phyloP scores from a whole-genome alignment of 306 rosid species.

The Begonia peltatifolia region DNA sequence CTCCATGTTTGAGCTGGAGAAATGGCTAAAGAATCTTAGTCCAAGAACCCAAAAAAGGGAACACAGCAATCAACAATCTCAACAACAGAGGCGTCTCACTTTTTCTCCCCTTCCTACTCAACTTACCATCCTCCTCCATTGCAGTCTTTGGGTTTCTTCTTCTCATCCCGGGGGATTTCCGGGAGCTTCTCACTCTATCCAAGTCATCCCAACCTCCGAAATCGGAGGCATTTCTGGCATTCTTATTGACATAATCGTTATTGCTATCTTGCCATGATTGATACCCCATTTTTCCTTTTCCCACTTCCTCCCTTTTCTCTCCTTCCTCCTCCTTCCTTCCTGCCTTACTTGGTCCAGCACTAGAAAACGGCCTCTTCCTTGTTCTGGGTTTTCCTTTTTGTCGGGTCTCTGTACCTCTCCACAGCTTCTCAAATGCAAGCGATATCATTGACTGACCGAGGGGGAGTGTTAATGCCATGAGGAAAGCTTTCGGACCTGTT shows the following conservation, averaged over 20 bases:
- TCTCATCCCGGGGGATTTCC: constrained; percentile 15
- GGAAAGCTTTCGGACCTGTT: constrained; percentile 76
- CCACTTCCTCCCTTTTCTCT: constrained; percentile 22
- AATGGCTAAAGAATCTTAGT: constrained; percentile 50
- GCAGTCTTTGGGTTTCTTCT: constrained; percentile 20
- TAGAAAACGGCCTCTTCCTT: constrained; percentile 35
- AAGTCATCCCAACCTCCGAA: constrained; percentile 96
- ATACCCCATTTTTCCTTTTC: constrained; percentile 28
- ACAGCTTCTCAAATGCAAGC: constrained; percentile 59
- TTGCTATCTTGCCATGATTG: constrained; percentile 71
- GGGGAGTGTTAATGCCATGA: constrained; percentile 86
- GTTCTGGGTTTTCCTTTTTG: constrained; percentile 44
- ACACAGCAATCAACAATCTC: constrained; percentile 72
- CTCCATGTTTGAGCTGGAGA: no score
- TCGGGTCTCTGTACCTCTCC: constrained; percentile 39
- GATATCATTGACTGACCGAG: constrained; percentile 67
- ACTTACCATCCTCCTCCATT: constrained; percentile 30
- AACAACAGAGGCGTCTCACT: constrained; percentile 62
- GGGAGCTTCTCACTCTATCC: constrained; percentile 30
- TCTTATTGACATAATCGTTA: constrained; percentile 25
- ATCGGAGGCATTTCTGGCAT: constrained; percentile 13
- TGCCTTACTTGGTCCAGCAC: constrained; percentile 6
- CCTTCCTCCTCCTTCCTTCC: constrained; percentile 24
- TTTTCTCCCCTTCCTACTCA: constrained; percentile 53
- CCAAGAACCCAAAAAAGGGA: constrained; percentile 87